Percentiles rank a stretch among this genome's conserved stretches.
Evolutionary conservation across 2,329 filamentous ascomycete genomes (phyloP).

Genomic region (Clonostachys byssicola): DNA sequence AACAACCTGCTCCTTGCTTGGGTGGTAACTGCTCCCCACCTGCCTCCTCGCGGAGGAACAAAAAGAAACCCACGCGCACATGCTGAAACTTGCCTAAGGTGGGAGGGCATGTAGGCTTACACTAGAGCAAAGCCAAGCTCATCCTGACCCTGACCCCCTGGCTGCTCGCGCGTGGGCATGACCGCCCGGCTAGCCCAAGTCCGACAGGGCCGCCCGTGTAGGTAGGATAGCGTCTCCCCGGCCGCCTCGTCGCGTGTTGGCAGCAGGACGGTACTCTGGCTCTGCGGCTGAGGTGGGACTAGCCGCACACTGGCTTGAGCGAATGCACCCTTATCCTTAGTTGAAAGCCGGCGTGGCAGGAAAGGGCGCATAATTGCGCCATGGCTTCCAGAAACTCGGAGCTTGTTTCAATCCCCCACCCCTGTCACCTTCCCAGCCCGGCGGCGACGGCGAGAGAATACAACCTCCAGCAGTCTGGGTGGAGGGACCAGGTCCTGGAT

Average conservation of each 20-base stretch:
- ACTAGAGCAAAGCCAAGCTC: background rate
- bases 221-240: no score
- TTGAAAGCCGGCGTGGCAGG: background rate
- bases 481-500: no score
- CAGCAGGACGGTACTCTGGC: background rate
- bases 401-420: conserved; percentile 1
- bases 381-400: background rate
- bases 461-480: no score
- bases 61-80: no score
- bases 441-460: no score
- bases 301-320: background rate
- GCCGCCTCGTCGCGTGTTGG: no score
- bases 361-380: conserved; percentile 4
- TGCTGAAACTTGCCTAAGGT: no score
- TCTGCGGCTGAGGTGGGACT: conserved; percentile 4
- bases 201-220: background rate
- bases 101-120: background rate
- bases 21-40: no score
- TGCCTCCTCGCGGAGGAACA: no score
- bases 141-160: background rate
- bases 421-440: no score
- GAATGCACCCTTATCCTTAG: background rate
- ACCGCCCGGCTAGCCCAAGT: background rate
- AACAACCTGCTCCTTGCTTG: no score
- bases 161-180: background rate